phyloP scores from a whole-genome alignment of 768 basidiomycete species.

The Tulasnella sp. region DNA sequence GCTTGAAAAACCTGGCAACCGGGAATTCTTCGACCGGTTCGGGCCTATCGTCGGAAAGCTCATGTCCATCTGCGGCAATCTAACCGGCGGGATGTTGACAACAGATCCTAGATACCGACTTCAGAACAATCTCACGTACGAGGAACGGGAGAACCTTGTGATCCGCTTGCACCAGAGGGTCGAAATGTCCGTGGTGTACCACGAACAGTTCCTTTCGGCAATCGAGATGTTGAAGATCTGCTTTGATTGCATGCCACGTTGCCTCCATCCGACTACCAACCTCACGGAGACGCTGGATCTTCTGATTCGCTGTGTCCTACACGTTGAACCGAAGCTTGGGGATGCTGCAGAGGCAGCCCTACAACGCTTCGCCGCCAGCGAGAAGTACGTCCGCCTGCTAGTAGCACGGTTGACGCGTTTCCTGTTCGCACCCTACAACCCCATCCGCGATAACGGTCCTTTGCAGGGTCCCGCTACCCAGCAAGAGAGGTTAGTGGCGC shows the following conservation, averaged over 20 bases:
- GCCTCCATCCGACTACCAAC: conserved; percentile 42
- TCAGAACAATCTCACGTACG: conserved; percentile 41
- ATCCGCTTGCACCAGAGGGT: conserved; percentile 53
- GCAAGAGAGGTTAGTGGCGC: conserved; percentile 46
- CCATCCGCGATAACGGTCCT: conserved; percentile 2
- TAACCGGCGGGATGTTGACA: conserved; percentile 63
- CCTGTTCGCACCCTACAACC: conserved; percentile 48
- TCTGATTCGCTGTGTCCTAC: conserved; percentile 69
- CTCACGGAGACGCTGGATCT: conserved; percentile 58
- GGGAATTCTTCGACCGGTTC: conserved; percentile 58
- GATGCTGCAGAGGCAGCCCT: conserved; percentile 58
- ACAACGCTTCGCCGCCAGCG: conserved; percentile 58
- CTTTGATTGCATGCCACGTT: conserved; percentile 78
- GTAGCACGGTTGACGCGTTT: conserved; percentile 54
- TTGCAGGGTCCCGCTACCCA: conserved; percentile 29
- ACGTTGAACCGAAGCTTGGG: conserved; percentile 64
- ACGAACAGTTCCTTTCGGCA: conserved; percentile 43
- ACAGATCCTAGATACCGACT: conserved; percentile 39
- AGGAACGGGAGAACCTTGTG: conserved; percentile 56
- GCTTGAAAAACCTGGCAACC: conserved; percentile 50
- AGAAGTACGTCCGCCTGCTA: conserved; percentile 41
- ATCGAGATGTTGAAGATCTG: conserved; percentile 62
- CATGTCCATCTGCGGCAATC: conserved; percentile 44
- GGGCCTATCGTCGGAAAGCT: conserved; percentile 45
- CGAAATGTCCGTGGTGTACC: conserved; percentile 49